Base-by-base conservation (phyloP, 2,329 filamentous ascomycete species). In the Paraphoma sp. region DNA sequence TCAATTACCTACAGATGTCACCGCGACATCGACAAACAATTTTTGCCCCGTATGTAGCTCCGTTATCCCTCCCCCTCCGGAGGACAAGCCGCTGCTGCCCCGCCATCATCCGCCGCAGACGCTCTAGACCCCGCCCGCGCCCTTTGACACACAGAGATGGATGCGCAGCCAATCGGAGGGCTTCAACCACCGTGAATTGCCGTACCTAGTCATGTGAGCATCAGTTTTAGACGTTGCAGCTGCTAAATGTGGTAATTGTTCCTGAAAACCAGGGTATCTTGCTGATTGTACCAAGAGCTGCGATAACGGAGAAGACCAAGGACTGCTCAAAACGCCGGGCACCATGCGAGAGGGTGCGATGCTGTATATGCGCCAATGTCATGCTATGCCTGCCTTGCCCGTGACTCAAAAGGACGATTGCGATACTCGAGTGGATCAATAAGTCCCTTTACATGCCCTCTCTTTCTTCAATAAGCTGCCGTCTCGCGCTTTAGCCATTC, bases 401-500 rank as follows among this genome's bases (percentile, higher is more conserved):
- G 14, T 16, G 16, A 3, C 40, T 42, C 8, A n/a, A 17, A 36
- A 14, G 3, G 33, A 36, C 33, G 33, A 3, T 36, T 36, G 33
- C 33, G 33, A 36, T 36, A 14, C 33, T 36, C 33, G 14, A 36
- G 6, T 3, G 23, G 23, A 23, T 23, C 23, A 23, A 23, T 23
- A 23, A 23, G 33, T 7, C 10, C 10, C 33, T 14, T 36, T 10
- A 3, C 33, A 51, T 41, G 17, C 31, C 51, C 14, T n/a, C 31
- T 33, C 40, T 38, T 63, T n/a, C 43, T 38, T 63, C 57, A 75
- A 54, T 76, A 76, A 5, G 87, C 86, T 69, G 85, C 83, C n/a
- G 91, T 96, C 81, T 99, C 95, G 70, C 91, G 86, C 79, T 91
- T 85, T 68, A 99, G 81, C 94, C 94, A 99, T 53, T 84, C 85